Evolutionary conservation across 2,329 filamentous ascomycete species (phyloP), one percentile per base, ranked within the genome.

Genomic region (Tolypocladium album): DNA sequence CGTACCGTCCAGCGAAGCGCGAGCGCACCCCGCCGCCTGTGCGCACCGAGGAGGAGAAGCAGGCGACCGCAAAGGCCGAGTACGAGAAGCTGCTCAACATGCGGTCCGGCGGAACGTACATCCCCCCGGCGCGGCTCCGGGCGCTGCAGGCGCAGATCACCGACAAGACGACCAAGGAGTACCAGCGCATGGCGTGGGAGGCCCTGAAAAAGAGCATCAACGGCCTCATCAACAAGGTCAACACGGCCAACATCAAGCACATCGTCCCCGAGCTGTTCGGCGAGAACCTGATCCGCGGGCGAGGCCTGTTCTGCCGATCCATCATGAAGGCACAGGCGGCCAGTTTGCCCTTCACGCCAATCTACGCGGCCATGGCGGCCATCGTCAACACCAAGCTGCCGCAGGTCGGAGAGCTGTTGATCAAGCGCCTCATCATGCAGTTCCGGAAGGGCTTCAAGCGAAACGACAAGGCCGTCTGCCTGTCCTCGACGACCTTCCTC

Each of bases 271-370:
- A 99, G 76, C 81, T 99, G 55, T 99, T 99, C 75, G 85, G 86
- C 57, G 94, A 99, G 79, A 99, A 99, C 72, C 76, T 99, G 67
- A 82, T 99, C 47, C 88, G 94, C 61, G 94, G 94, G 8, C 84
- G 94, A 61, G 94, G 94, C 24, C 76, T 99, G 62, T 97, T 97
- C 74, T 97, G 93, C 76, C 85, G 94, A 64, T 93, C 90, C 67
- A 94, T 99, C 69, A 96, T 97, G 92, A 97, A 97, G 78, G 94
- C 94, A 0, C 94, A 99, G 77, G 92, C 93, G 17, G 92, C 93
- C 12, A 95, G 90, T 79, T 82, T 97, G 72, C 92, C 93, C 0
- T 99, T 97, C 69, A 97, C 94, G 0, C 90, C 93, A 12, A 96
- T 99, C 63, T 96, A 97, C 68, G 94, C 93, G 15, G 90, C 92